Percentiles rank a stretch among this genome's conserved stretches.
phyloP scores from a whole-genome alignment of 2,329 filamentous ascomycete species.

The Arthrobotrys sphaeroides region DNA sequence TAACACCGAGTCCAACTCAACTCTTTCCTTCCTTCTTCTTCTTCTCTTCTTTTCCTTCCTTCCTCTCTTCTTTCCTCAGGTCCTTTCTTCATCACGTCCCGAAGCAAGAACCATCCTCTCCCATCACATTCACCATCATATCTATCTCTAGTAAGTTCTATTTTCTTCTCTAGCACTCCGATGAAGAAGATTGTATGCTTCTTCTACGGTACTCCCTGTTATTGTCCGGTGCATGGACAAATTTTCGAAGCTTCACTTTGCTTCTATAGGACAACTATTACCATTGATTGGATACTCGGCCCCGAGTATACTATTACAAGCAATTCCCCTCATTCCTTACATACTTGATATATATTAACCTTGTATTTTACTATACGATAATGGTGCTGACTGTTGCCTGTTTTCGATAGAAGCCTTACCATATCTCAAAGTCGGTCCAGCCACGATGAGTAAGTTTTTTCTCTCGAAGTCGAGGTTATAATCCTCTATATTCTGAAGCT shows the following conservation, averaged over 20 bases:
- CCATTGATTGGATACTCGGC: too few species aligned
- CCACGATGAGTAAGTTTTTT: background rate
- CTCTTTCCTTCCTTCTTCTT: background rate
- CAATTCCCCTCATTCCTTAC: too few species aligned
- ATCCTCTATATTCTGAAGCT: background rate
- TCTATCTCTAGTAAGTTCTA: background rate
- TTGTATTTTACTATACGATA: too few species aligned
- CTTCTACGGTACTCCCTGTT: background rate
- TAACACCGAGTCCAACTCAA: background rate
- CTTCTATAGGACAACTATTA: too few species aligned
- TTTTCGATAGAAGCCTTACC: too few species aligned
- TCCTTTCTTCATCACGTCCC: background rate
- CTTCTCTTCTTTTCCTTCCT: background rate
- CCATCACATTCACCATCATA: background rate
- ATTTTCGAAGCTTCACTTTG: too few species aligned
- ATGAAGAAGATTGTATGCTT: background rate
- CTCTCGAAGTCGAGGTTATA: background rate
- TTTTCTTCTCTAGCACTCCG: background rate
- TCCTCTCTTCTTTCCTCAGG: background rate
- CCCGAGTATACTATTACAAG: too few species aligned
- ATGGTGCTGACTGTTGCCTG: too few species aligned
- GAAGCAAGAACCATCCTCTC: background rate
- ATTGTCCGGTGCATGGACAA: too few species aligned
- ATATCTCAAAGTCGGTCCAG: background rate
- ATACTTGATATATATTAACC: background rate